phyloP scores from a whole-genome alignment of 2,329 filamentous ascomycete genomes.

The Emmonsiellopsis sp. region DNA sequence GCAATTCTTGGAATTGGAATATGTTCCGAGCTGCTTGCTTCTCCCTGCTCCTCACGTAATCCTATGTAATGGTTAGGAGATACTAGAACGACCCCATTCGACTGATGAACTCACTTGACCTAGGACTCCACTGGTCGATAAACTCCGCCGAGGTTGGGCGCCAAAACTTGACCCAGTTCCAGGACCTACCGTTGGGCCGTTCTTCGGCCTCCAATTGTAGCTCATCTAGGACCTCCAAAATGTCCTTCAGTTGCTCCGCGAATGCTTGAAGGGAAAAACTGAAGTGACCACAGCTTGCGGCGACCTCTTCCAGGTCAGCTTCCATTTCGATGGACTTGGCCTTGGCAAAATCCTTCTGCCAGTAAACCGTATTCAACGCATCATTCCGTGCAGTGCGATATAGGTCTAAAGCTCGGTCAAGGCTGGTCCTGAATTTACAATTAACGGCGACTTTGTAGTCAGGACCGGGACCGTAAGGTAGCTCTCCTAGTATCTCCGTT shows the following conservation, averaged over 20 bases:
- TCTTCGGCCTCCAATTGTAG: slow-evolving; percentile 61
- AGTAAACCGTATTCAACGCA: slow-evolving; percentile 72
- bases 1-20: slow-evolving; percentile 2
- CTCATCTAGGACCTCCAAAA: slow-evolving; percentile 76
- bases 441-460: slow-evolving; percentile 65
- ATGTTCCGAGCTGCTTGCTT: background rate
- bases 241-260: slow-evolving; percentile 77
- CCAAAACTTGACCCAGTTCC: slow-evolving; percentile 88
- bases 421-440: slow-evolving; percentile 68
- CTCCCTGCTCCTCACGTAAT: slow-evolving; percentile 10
- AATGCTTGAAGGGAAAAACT: slow-evolving; percentile 87
- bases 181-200: slow-evolving; percentile 54
- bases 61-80: slow-evolving; percentile 7
- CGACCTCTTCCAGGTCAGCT: slow-evolving; percentile 93
- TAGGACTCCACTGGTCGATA: background rate
- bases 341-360: slow-evolving; percentile 62
- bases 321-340: slow-evolving; percentile 64
- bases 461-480: slow-evolving; percentile 66
- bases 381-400: slow-evolving; percentile 68
- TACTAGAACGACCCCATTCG: background rate
- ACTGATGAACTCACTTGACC: background rate
- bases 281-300: slow-evolving; percentile 95
- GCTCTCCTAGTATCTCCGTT: slow-evolving; percentile 76
- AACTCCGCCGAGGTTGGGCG: background rate
- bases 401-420: slow-evolving; percentile 69